phyloP scores from a whole-genome alignment of 805 yeast species.

The Nakazawaea ishiwadae region DNA sequence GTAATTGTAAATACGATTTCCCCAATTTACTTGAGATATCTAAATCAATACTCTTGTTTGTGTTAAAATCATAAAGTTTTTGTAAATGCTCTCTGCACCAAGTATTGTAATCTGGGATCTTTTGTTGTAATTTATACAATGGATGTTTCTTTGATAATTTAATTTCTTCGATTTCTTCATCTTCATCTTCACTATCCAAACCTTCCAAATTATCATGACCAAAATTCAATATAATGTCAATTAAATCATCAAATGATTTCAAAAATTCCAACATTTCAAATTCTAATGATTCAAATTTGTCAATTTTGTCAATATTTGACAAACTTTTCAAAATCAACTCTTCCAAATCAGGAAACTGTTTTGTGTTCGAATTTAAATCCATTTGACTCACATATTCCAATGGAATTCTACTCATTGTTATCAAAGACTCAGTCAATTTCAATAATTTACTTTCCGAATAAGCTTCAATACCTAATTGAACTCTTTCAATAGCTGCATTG shows the following conservation, averaged over 20 bases:
- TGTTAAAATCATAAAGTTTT: conserved; percentile 21
- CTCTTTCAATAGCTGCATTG: conserved; percentile 68
- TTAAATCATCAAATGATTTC: conserved; percentile 58
- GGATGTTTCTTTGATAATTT: conserved; percentile 52
- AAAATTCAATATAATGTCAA: conserved; percentile 64
- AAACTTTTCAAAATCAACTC: conserved; percentile 43
- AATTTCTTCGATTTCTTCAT: conserved; percentile 29
- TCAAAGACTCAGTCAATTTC: conserved; percentile 48
- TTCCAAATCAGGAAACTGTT: conserved; percentile 31
- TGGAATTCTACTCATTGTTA: conserved; percentile 55
- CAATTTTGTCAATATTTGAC: conserved; percentile 39
- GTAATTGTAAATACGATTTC: conserved; percentile 56
- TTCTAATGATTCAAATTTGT: conserved; percentile 22
- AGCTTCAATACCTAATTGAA: conserved; percentile 49
- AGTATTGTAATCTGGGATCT: conserved; percentile 39
- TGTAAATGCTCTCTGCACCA: conserved; percentile 53
- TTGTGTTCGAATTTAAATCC: conserved; percentile 31
- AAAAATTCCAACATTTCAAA: conserved; percentile 43
- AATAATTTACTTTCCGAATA: conserved; percentile 43
- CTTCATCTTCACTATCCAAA: conserved; percentile 53
- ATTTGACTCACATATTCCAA: conserved; percentile 51
- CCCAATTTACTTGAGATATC: conserved; percentile 51
- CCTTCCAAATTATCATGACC: conserved; percentile 59
- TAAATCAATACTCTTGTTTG: background rate
- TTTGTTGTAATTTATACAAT: conserved; percentile 32